phyloP scores from a whole-genome alignment of 306 rosid species.

The Casuarina glauca region DNA sequence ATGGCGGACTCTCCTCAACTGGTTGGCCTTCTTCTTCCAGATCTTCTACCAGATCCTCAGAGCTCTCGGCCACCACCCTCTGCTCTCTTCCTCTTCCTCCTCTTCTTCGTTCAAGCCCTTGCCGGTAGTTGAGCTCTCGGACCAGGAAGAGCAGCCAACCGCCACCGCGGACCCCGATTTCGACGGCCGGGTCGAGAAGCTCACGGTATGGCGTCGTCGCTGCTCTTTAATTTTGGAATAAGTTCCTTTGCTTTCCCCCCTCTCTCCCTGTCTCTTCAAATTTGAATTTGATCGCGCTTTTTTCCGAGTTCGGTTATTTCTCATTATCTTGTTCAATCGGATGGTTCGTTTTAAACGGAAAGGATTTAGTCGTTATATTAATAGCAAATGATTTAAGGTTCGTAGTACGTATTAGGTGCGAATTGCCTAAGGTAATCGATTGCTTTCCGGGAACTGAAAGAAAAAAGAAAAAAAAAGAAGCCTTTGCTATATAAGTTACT shows the following conservation, averaged over 20 bases:
- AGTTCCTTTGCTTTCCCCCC: neutral
- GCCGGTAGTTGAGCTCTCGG: slow-evolving; percentile 69
- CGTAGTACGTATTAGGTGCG: neutral
- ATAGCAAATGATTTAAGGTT: neutral
- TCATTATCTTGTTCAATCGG: neutral
- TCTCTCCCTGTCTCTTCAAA: neutral
- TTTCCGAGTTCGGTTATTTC: neutral
- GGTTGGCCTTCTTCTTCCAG: slow-evolving; percentile 87
- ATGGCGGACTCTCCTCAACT: slow-evolving; percentile 75
- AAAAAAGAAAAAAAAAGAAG: neutral
- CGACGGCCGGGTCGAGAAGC: slow-evolving; percentile 41
- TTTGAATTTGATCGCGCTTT: neutral
- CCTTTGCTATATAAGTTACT: neutral
- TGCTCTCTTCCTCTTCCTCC: slow-evolving; percentile 69
- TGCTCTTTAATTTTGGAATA: neutral
- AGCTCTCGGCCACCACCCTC: slow-evolving; percentile 71
- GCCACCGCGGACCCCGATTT: slow-evolving; percentile 28
- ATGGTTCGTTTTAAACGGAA: neutral
- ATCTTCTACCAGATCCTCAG: slow-evolving; percentile 84
- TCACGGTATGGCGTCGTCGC: slow-evolving; percentile 51
- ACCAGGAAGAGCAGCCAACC: slow-evolving; percentile 32
- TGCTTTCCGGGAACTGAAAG: neutral
- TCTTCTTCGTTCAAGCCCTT: slow-evolving; percentile 73
- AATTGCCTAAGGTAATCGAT: neutral
- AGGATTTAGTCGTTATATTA: neutral